A percentile compares a stretch with the other conserved stretches of the same genome.
Evolutionary conservation across 176 grass and related monocot genomes (phyloP).

Genomic region (Alloteropsis semialata): DNA sequence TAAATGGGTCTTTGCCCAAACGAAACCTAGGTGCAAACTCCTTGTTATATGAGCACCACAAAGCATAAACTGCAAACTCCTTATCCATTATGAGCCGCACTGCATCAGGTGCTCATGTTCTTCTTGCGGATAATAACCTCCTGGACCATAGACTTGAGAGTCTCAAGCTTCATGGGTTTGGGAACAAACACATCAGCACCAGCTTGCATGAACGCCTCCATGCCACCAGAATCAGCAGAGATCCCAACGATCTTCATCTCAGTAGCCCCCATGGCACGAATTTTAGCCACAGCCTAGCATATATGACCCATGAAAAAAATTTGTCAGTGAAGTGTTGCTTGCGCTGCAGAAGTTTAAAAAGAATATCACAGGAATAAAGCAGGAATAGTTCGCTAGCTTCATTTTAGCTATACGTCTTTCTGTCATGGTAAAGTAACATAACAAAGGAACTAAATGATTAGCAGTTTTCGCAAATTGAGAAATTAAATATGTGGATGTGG

Average conservation of each 20-base stretch:
- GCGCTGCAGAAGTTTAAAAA: background rate
- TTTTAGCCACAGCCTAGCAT: slow-evolving; percentile 18
- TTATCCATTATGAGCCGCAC: background rate
- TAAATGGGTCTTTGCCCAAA: too few species aligned
- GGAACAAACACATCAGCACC: slow-evolving; percentile 12
- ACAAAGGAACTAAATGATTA: too few species aligned
- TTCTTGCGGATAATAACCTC: slow-evolving; percentile 1
- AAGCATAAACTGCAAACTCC: background rate
- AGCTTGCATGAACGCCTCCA: slow-evolving; percentile 4
- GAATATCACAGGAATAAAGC: too few species aligned
- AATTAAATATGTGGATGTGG: too few species aligned
- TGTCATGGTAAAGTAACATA: too few species aligned
- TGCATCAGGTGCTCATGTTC: background rate
- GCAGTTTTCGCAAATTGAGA: too few species aligned
- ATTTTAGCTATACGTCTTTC: too few species aligned
- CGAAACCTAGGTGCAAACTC: background rate
- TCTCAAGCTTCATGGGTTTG: background rate
- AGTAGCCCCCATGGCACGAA: slow-evolving; percentile 27
- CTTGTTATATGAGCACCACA: background rate
- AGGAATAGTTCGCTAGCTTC: too few species aligned
- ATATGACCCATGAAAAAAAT: background rate
- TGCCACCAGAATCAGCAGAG: background rate
- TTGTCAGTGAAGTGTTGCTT: background rate
- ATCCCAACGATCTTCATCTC: slow-evolving; percentile 29
- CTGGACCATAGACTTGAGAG: background rate